Evolutionary conservation across 2,329 filamentous ascomycete genomes (phyloP).

Genomic region (Scytalidium lignicola): DNA sequence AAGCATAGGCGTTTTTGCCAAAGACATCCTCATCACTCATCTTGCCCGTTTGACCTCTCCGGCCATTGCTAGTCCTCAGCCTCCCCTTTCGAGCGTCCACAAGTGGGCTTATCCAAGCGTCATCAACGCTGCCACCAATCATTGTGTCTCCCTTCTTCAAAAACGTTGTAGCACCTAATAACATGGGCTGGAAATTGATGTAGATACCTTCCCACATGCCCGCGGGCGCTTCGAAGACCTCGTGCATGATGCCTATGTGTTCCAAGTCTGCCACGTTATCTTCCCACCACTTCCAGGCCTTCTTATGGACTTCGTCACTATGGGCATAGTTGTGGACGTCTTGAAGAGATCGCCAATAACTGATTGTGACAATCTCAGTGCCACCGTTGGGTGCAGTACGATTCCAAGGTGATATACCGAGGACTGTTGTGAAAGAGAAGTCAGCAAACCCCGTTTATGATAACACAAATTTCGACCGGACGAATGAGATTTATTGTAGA

Average conservation of each 20-base stretch:
- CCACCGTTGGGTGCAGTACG: conserved; percentile 12
- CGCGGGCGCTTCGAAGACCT: conserved; percentile 14
- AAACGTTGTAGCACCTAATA: conserved; percentile 13
- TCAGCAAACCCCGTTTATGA: not conserved
- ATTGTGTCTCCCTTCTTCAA: conserved; percentile 15
- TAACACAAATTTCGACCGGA: no score
- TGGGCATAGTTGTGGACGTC: conserved; percentile 15
- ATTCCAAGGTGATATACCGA: conserved; percentile 9
- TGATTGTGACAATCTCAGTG: conserved; percentile 11
- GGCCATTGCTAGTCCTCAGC: conserved; percentile 11
- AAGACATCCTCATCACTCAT: conserved; percentile 7
- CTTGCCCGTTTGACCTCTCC: conserved; percentile 9
- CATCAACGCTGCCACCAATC: conserved; percentile 11
- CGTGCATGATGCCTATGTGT: conserved; percentile 18
- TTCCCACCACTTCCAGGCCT: conserved; percentile 74
- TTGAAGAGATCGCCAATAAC: conserved; percentile 13
- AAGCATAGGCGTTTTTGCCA: conserved; percentile 9
- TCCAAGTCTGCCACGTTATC: conserved; percentile 8
- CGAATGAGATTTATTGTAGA: no score
- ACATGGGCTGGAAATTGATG: conserved; percentile 15
- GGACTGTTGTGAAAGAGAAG: conserved; percentile 6
- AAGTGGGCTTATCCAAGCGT: conserved; percentile 13
- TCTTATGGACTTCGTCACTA: conserved; percentile 74
- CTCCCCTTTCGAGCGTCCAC: conserved; percentile 11
- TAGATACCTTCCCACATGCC: conserved; percentile 14